Base-by-base conservation (phyloP, 139 green algal genomes). In the Spirogloea muscicola region DNA sequence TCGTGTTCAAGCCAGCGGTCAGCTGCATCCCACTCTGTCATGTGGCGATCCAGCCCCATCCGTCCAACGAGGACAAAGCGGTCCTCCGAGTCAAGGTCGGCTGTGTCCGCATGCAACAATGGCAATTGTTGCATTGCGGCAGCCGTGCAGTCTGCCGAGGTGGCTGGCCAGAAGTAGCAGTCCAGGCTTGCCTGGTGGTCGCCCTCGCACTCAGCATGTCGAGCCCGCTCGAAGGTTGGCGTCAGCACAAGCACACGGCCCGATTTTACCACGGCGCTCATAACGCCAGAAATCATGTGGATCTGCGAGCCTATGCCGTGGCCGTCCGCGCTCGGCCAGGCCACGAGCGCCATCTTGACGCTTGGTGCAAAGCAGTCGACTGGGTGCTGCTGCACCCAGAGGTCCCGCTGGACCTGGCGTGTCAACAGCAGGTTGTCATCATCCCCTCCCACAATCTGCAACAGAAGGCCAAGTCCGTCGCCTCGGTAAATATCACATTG, bases 371-470 rank as follows among this genome's bases (percentile, higher is more conserved):
- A n/a, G n/a, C n/a, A n/a, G n/a, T n/a, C n/a, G n/a, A n/a, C n/a
- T n/a, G n/a, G n/a, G n/a, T n/a, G 21, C 58, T 66, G 58, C 33
- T 66, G 58, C 58, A 66, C 21, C 58, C 58, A 66, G 31, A 66
- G 31, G 58, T 66, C 58, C 21, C 58, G 58, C 33, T 66, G 58
- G 2, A 33, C 21, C 10, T 41, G 58, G 9, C 58, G 33, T 16
- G 58, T 66, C 33, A 66, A 18, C 25, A 33, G 33, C 58, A 66
- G 29, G 58, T 44, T 66, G 58, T 51, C 33, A 21, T 33, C 33
- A 34, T 66, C 58, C 58, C 33, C 58, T 7, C 58, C 58, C 25
- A 29, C 25, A 29, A 66, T 33, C 44, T 52, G 44, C 44, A n/a
- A n/a, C n/a, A n/a, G n/a, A n/a, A n/a, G n/a, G n/a, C n/a, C n/a